Conservation (phyloP, 2,329 filamentous ascomycete genomes). For the Neonectria ditissima region DNA sequence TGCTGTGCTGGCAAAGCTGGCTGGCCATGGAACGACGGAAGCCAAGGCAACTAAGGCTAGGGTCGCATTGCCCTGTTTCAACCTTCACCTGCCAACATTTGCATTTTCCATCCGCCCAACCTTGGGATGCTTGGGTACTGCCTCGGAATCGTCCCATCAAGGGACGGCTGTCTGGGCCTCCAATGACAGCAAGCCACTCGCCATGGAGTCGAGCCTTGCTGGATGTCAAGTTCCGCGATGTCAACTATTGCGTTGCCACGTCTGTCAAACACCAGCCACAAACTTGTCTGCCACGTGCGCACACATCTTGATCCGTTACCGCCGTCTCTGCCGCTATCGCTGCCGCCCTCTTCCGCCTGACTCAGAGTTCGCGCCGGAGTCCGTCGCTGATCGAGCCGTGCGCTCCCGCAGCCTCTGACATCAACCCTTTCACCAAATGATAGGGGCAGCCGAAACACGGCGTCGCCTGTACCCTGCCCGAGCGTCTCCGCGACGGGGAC, state of each 20-base stretch:
- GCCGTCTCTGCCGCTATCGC: slow-evolving; percentile 14
- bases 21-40: slow-evolving; percentile 6
- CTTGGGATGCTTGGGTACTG: slow-evolving; percentile 21
- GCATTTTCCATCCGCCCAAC: slow-evolving; percentile 23
- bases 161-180: slow-evolving; percentile 2
- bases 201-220: not conserved
- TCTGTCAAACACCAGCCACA: not conserved
- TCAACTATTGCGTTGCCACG: not conserved
- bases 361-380: not conserved
- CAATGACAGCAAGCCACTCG: slow-evolving; percentile 7
- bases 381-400: not conserved
- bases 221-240: not conserved
- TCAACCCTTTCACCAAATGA: slow-evolving; percentile 31
- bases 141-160: not conserved
- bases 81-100: not conserved
- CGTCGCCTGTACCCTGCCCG: slow-evolving; percentile 30
- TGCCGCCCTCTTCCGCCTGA: slow-evolving; percentile 3
- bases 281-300: not conserved
- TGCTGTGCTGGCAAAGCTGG: slow-evolving; percentile 9
- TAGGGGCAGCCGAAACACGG: slow-evolving; percentile 31
- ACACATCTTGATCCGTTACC: slow-evolving; percentile 2
- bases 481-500: slow-evolving; percentile 28
- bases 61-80: slow-evolving; percentile 2
- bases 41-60: not conserved
- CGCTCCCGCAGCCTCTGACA: slow-evolving; percentile 26